These are phyloP conservation scores for Brassica cretica DNA, from an alignment of 345 rosid species.

Conservation along the genomic window DNA sequence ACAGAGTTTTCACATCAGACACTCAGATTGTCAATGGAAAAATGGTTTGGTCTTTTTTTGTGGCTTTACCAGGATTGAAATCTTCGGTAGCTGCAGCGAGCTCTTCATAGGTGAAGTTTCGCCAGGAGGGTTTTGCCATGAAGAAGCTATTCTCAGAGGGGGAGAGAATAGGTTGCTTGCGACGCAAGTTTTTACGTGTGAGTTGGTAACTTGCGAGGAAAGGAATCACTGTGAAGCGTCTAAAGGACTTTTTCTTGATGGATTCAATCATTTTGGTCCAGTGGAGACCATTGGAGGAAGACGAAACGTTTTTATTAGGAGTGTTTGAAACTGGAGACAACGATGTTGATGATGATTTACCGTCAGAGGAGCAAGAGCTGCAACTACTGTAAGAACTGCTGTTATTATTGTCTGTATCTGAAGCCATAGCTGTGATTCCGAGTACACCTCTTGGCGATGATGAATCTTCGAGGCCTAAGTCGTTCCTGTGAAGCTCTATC, in stretches of 20 bases:
- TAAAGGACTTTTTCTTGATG: constrained; percentile 56
- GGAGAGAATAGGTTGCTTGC: constrained; percentile 45
- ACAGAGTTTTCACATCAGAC: not conserved
- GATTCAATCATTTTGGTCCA: constrained; percentile 59
- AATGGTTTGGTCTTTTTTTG: not conserved
- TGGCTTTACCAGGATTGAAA: constrained; percentile 60
- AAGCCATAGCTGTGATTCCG: constrained; percentile 41
- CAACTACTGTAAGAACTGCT: constrained; percentile 40
- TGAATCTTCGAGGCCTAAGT: constrained; percentile 36
- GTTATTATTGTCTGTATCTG: constrained; percentile 47
- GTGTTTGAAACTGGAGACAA: constrained; percentile 15
- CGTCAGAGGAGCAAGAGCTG: constrained; percentile 36
- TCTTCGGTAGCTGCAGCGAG: constrained; percentile 64
- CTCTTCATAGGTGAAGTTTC: constrained; percentile 63
- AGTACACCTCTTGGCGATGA: constrained; percentile 45
- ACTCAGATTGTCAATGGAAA: not conserved
- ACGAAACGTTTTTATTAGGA: constrained; percentile 21
- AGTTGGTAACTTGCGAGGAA: constrained; percentile 44
- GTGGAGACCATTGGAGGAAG: constrained; percentile 39
- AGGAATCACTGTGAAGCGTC: constrained; percentile 51
- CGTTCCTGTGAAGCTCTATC: constrained; percentile 34
- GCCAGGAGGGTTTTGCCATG: constrained; percentile 65
- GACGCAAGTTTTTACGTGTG: constrained; percentile 49
- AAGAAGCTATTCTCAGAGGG: constrained; percentile 40
- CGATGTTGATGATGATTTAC: constrained; percentile 34